Conservation (phyloP, 192 early-diverging fungal species). For the Borealophlyctis nickersoniae region DNA sequence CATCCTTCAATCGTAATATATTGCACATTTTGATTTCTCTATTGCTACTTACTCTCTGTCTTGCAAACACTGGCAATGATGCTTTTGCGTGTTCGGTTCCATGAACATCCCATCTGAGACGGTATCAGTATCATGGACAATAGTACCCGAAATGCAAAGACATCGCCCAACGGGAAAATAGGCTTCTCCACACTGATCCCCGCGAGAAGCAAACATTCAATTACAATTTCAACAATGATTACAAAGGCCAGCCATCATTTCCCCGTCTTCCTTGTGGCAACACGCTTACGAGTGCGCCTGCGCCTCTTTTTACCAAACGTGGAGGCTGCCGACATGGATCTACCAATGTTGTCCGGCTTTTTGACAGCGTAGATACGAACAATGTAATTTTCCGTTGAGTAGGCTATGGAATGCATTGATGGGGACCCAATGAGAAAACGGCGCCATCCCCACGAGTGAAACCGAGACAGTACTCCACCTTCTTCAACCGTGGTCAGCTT, state of each 20-base stretch:
- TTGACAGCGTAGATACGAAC: constrained; percentile 99
- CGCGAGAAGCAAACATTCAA: too few relatives aligned
- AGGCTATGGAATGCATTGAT: constrained; percentile 44
- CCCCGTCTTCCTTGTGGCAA: background rate
- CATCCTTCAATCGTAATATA: too few relatives aligned
- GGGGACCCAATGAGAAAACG: background rate
- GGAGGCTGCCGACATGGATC: constrained; percentile 62
- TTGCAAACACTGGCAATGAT: too few relatives aligned
- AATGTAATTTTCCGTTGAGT: constrained; percentile 94
- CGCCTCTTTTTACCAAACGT: constrained; percentile 9
- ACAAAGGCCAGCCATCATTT: too few relatives aligned
- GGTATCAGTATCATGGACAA: background rate
- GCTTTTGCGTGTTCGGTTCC: too few relatives aligned
- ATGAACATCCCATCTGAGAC: too few relatives aligned
- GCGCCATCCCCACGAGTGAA: constrained; percentile 16
- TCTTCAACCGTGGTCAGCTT: constrained; percentile 87
- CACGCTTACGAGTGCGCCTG: background rate
- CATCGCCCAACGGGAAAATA: background rate
- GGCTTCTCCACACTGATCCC: background rate
- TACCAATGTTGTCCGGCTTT: constrained; percentile 87
- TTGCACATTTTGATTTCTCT: too few relatives aligned
- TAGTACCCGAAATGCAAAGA: background rate
- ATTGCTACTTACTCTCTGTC: too few relatives aligned
- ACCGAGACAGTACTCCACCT: constrained; percentile 22
- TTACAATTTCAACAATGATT: too few relatives aligned